These are phyloP conservation scores for Physcomitrellopsis africana DNA, from an alignment of 225 moss, liverwort and hornwort species.

Conservation along the genomic window DNA sequence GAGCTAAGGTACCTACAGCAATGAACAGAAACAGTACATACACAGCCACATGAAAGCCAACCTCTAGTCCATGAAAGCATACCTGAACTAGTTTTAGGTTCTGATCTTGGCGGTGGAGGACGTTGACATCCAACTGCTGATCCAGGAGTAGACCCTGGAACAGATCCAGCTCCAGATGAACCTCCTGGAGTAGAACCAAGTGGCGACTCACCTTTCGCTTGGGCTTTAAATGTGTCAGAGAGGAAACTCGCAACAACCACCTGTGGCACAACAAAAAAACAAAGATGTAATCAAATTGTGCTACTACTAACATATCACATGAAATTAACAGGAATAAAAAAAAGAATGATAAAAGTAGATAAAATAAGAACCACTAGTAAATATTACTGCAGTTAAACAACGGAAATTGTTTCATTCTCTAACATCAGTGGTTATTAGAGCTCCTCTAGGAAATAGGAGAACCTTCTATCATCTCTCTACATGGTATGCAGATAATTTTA, in stretches of 20 bases:
- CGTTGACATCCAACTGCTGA: constrained; percentile 53
- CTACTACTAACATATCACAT: constrained; percentile 4
- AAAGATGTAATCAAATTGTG: constrained; percentile 15
- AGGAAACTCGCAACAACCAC: constrained; percentile 74
- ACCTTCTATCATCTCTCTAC: not conserved
- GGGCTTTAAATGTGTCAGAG: constrained; percentile 47
- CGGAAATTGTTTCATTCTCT: not conserved
- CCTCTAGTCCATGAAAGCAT: constrained; percentile 24
- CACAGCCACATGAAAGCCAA: constrained; percentile 23
- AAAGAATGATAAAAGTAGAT: not conserved
- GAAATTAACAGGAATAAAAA: not conserved
- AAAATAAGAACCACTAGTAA: not conserved
- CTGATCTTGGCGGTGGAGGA: constrained; percentile 49
- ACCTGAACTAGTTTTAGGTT: constrained; percentile 60
- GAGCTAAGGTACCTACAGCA: not conserved
- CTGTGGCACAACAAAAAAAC: constrained; percentile 40
- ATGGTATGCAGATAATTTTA: not conserved
- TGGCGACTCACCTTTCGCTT: constrained; percentile 51
- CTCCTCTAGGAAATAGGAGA: too few relatives aligned
- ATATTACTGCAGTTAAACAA: not conserved
- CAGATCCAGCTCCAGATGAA: constrained; percentile 58
- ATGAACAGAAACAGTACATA: constrained; percentile 18
- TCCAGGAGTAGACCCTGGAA: constrained; percentile 40
- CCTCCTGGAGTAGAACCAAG: constrained; percentile 59
- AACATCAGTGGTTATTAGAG: too few relatives aligned